Evolutionary conservation across 495 filamentous ascomycete species (phyloP).

Genomic region (Elasticomyces elasticus): DNA sequence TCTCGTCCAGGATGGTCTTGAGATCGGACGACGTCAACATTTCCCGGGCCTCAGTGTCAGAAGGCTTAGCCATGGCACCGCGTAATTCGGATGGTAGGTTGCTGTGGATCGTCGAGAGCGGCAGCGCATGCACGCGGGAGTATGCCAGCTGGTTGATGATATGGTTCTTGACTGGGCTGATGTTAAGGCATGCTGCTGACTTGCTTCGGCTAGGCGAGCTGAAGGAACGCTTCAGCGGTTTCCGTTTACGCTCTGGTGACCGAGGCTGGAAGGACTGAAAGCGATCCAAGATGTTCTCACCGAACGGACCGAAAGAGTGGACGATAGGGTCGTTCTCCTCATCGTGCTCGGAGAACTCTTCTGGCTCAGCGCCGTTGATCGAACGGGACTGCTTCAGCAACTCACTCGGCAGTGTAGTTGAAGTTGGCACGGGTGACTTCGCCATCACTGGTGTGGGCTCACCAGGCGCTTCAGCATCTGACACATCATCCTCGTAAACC

Average conservation of each 20-base stretch:
- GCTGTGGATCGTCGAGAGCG: constrained; percentile 74
- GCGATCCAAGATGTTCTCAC: constrained; percentile 67
- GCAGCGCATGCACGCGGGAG: constrained; percentile 85
- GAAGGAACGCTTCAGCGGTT: constrained; percentile 11
- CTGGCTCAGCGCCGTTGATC: constrained; percentile 33
- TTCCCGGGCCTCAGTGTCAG: constrained; percentile 41
- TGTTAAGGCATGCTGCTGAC: constrained; percentile 14
- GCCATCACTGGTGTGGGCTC: constrained; percentile 6
- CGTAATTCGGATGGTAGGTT: constrained; percentile 65
- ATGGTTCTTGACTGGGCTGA: constrained; percentile 49
- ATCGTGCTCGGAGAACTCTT: constrained; percentile 63
- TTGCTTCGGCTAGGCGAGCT: constrained; percentile 11
- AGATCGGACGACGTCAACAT: constrained; percentile 43
- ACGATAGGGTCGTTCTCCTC: constrained; percentile 90
- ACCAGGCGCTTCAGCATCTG: constrained; percentile 27
- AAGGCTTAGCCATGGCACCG: constrained; percentile 25
- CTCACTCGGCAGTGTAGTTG: not conserved
- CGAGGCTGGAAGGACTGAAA: constrained; percentile 61
- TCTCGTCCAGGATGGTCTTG: constrained; percentile 57
- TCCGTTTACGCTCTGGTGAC: constrained; percentile 23
- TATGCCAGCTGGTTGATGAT: constrained; percentile 92
- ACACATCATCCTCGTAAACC: constrained; percentile 49
- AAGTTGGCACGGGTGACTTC: constrained; percentile 14
- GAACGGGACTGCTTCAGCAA: constrained; percentile 12
- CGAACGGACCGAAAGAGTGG: constrained; percentile 81